These are phyloP conservation scores for Claviceps cyperi DNA, from an alignment of 2,329 filamentous ascomycete genomes.

Conservation along the genomic window DNA sequence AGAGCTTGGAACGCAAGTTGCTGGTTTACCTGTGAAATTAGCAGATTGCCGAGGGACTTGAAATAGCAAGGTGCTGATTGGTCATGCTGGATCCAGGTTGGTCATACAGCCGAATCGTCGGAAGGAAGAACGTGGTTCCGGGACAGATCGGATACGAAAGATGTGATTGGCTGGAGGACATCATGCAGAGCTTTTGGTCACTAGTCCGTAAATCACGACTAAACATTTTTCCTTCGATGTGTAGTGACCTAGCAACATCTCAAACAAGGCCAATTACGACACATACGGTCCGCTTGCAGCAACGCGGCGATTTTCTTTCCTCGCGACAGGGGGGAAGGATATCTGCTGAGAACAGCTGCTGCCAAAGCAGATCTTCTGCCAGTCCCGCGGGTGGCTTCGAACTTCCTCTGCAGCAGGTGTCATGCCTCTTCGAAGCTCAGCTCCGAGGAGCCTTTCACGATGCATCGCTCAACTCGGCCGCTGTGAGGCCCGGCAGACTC, in stretches of 20 bases:
- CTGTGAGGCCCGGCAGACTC: conserved; percentile 12
- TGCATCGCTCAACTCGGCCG: conserved; percentile 11
- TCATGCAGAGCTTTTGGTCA: conserved; percentile 11
- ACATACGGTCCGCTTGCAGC: not conserved
- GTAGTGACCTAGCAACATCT: not conserved
- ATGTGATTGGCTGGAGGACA: conserved; percentile 16
- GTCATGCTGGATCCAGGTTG: conserved; percentile 14
- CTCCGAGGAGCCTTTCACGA: conserved; percentile 11
- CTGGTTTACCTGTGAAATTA: not conserved
- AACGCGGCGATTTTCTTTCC: not conserved
- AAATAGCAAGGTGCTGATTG: conserved; percentile 33
- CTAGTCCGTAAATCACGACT: too few species aligned
- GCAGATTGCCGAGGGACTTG: conserved; percentile 36
- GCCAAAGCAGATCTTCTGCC: not conserved
- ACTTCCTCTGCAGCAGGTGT: not conserved
- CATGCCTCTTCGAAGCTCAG: conserved; percentile 1
- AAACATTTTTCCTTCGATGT: too few species aligned
- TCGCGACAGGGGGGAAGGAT: not conserved
- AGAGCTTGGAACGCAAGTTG: conserved; percentile 7
- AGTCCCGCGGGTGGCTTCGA: not conserved
- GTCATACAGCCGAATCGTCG: conserved; percentile 13
- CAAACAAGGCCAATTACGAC: not conserved
- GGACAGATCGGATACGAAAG: not conserved
- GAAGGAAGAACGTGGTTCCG: conserved; percentile 16
- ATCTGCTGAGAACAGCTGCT: not conserved